phyloP scores from a whole-genome alignment of 768 basidiomycete species.

The Phallus indusiatus region DNA sequence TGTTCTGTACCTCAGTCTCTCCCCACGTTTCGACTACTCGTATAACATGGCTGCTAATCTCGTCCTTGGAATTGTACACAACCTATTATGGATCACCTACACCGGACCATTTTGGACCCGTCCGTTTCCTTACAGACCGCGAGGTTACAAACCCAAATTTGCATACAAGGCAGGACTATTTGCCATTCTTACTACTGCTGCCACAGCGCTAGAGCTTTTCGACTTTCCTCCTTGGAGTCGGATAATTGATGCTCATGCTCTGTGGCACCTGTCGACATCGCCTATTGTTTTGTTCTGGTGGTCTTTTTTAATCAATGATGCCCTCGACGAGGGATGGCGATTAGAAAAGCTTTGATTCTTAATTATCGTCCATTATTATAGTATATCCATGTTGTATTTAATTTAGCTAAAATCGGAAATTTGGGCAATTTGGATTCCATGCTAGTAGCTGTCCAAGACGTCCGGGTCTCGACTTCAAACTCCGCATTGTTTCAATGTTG shows the following conservation, averaged over 20 bases:
- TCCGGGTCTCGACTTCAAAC: neutral
- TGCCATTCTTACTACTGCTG: slow-evolving; percentile 59
- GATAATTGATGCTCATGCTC: slow-evolving; percentile 77
- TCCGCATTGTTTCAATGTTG: neutral
- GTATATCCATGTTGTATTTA: neutral
- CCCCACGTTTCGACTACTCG: slow-evolving; percentile 81
- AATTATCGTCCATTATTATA: neutral
- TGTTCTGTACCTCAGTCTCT: slow-evolving; percentile 64
- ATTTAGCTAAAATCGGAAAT: neutral
- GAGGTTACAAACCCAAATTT: slow-evolving; percentile 45
- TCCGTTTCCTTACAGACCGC: slow-evolving; percentile 44
- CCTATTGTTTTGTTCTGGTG: slow-evolving; percentile 80
- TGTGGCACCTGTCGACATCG: slow-evolving; percentile 87
- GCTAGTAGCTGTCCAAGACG: neutral
- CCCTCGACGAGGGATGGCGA: slow-evolving; percentile 61
- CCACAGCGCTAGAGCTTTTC: slow-evolving; percentile 75
- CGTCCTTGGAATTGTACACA: slow-evolving; percentile 65
- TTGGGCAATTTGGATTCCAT: neutral
- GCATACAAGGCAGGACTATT: slow-evolving; percentile 37
- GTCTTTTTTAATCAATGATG: slow-evolving; percentile 67
- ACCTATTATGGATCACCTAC: slow-evolving; percentile 73
- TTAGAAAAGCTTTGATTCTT: neutral
- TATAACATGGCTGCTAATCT: slow-evolving; percentile 91
- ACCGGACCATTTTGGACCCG: slow-evolving; percentile 43
- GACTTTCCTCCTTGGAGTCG: slow-evolving; percentile 81